Conservation (phyloP, 176 grass and related monocot species). For the Avena eriantha region DNA sequence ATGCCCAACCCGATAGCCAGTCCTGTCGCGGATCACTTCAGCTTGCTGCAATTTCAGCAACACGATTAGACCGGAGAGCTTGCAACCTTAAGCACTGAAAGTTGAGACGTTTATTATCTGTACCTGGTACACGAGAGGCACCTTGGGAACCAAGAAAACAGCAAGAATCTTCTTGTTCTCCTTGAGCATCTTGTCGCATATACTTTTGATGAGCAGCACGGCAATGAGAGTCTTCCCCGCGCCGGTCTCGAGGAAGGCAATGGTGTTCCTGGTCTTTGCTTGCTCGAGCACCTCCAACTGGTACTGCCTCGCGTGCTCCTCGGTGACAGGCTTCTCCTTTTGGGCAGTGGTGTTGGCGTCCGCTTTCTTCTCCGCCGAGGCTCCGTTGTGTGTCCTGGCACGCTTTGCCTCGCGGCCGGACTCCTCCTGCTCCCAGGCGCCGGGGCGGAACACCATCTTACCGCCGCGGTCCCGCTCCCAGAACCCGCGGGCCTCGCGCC, state of each 20-base stretch:
- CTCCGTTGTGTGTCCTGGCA: slow-evolving; percentile 43
- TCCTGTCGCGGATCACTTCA: slow-evolving; percentile 90
- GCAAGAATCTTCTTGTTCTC: slow-evolving; percentile 89
- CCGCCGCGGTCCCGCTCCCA: slow-evolving; percentile 89
- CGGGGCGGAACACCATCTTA: slow-evolving; percentile 86
- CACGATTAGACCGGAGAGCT: background rate
- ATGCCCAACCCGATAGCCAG: slow-evolving; percentile 83
- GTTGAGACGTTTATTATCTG: slow-evolving; percentile 33
- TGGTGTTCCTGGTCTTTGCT: slow-evolving; percentile 93
- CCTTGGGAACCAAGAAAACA: slow-evolving; percentile 94
- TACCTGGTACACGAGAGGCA: slow-evolving; percentile 99
- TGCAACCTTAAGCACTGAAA: slow-evolving; percentile 16
- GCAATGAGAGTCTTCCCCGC: slow-evolving; percentile 93
- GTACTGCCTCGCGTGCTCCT: slow-evolving; percentile 91
- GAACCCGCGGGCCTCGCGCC: slow-evolving; percentile 72
- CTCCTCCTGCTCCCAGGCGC: slow-evolving; percentile 79
- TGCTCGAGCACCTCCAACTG: slow-evolving; percentile 96
- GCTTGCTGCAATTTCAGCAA: slow-evolving; percentile 79
- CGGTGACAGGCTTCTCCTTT: slow-evolving; percentile 66
- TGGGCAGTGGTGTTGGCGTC: background rate
- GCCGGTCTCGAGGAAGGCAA: slow-evolving; percentile 90
- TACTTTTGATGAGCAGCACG: slow-evolving; percentile 85
- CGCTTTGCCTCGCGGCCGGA: slow-evolving; percentile 68
- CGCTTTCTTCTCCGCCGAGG: slow-evolving; percentile 48
- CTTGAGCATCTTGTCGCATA: slow-evolving; percentile 69